Base-by-base conservation (phyloP, 352 stramenopile species). In the Phytophthora melonis region DNA sequence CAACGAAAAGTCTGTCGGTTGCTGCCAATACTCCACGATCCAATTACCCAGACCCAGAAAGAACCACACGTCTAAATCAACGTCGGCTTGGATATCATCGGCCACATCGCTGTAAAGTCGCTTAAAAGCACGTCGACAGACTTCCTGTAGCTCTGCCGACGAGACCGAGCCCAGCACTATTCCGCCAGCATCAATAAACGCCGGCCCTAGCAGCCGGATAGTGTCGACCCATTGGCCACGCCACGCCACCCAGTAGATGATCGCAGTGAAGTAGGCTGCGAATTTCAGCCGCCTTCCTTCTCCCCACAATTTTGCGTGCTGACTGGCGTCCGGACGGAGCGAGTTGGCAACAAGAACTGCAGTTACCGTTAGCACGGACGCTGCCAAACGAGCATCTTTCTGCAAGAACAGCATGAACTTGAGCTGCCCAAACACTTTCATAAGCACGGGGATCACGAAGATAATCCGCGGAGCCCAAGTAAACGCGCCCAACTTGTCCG, bases 11-110 rank as follows among this genome's bases (percentile, higher is more conserved):
- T 87, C 77, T 3, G 87, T 93, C 19, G 85, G 88, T 27, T 93
- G 87, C 58, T 94, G 88, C 88, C 87, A 95, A 64, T 93, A 95
- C 65, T 94, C 84, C 36, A 93, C 78, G 11, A 88, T 61, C 87
- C 88, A 95, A 41, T 88, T 89, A 32, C 71, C 78, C 14, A 95
- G 66, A 11, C 84, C 81, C 57, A 95, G 65, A 57, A 95, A 74
- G 64, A 95, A 95, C 76, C 78, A 87, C 30, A 78, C 71, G 70
- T 95, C 88, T 13, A 95, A 66, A 52, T 91, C 84, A 47, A 92
- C 81, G 58, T 91, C 80, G 23, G 85, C 61, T 62, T 89, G 82
- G 21, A 93, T 87, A 56, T 90, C 75, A 50, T 74, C 68, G 13
- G 66, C 65, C 45, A 90, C 74, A 55, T 92, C 79, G 25, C 66